Evolutionary conservation across 2,329 filamentous ascomycete genomes (phyloP), one percentile per base, ranked within the genome.

Genomic region (Neopestalotiopsis sp.): DNA sequence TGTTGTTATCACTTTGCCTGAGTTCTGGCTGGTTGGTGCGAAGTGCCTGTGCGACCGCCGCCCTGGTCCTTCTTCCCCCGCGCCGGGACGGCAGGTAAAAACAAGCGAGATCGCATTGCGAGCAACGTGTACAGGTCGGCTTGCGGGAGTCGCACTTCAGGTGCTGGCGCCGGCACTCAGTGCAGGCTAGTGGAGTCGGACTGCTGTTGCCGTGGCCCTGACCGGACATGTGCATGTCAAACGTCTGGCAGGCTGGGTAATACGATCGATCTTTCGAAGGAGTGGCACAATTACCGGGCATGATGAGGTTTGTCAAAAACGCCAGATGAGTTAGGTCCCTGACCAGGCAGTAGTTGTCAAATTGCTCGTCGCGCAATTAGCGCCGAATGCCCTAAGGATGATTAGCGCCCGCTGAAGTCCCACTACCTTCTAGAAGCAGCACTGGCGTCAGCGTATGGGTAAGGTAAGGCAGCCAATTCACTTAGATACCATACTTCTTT

Each of bases 151-250:
- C 59, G 59, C 59, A 62, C 59, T 62, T 62, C 32, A 62, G 28
- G 59, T 62, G 59, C 32, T 62, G 59, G n/a, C 59, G 30, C 12
- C 59, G 59, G n/a, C 59, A 62, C 20, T 62, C 59, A 34, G 59
- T 62, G 59, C 59, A 62, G 59, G 59, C 59, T 34, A 62, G 59
- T 13, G 59, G 34, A 38, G 59, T 34, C 59, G 59, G 59, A n/a
- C 45, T 53, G 57, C n/a, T 28, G n/a, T 14, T 59, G 59, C 30
- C 30, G 17, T 32, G 58, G 58, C 24, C 58, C 32, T 28, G 24
- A 34, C 58, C 34, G 59, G 59, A 34, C n/a, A 40, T 4, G 59
- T 62, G 59, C 59, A 62, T 42, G 17, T 53, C 17, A n/a, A 40
- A 12, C 13, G 57, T 34, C 13, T 30, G 24, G 20, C n/a, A 38